Evolutionary conservation across 495 filamentous ascomycete species (phyloP), one percentile per base, ranked within the genome.

Genomic region (Emericellopsis terricola): DNA sequence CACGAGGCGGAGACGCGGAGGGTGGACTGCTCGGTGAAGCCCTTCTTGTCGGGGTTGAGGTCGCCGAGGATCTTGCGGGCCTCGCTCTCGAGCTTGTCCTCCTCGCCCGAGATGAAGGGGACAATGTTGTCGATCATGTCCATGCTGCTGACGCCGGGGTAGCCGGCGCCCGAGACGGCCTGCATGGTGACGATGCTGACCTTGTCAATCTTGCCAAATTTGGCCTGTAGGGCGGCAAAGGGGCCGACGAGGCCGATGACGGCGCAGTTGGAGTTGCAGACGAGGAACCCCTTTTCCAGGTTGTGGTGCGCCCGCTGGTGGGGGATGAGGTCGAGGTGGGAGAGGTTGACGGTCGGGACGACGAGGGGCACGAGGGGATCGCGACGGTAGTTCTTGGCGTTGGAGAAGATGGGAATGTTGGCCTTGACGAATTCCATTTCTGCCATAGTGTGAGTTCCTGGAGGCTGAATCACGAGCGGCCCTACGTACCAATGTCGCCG

Each of bases 201-300:
- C 44, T 67, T 56, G 45, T 78, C 71, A 38, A 91, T 69, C 27
- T 64, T 64, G 20, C 81, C 82, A 48, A 87, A 85, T 45, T 68
- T 66, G 24, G 75, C 68, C 52, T 81, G 73, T 23, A 91, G 68
- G 15, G 79, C 82, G 14, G 81, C 82, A 47, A 86, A 78, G n/a
- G 82, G 82, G 38, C 87, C 83, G 31, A 86, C 83, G 33, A 89
- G 66, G 13, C 82, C 82, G 46, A 87, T 87, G 35, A 87, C 84
- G 15, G 81, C 80, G 57, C 82, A 91, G 62, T 91, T 89, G 37
- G 79, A 84, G 59, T 89, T 89, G 63, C 81, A 87, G 28, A 87
- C 77, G 34, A 89, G 51, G 54, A 87, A 85, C 10, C 82, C 82
- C 52, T 78, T 80, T 36, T 74, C 57, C 26, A 83, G 57, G n/a